Base-by-base conservation (phyloP, 768 basidiomycete species). In the Tephrocybe sp. region DNA sequence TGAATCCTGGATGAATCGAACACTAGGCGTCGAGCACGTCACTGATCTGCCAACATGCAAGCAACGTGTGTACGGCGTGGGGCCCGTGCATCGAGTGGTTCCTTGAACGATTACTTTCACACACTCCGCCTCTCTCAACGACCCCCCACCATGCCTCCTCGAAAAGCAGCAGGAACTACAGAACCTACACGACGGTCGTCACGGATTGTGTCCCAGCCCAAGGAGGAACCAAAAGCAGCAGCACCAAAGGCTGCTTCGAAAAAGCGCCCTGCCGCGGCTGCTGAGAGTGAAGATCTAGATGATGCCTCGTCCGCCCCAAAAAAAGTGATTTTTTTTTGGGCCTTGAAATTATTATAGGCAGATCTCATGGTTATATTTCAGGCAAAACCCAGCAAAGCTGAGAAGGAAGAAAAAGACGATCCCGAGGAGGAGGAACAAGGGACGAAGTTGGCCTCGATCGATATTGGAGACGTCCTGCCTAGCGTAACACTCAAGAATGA, bases 401-500 rank as follows among this genome's bases (percentile, higher is more conserved):
- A 55, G 43, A 61, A 52, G 24, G 60, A 61, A n/a, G n/a, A n/a
- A 37, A 58, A 58, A 25, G 56, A 40, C 21, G 51, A 39, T 19
- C 50, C 49, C 28, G 54, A 51, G 48, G 62, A 49, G 6, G 60
- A 53, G 40, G 63, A 59, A 26, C 59, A 58, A 34, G 59, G 52
- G 21, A 54, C 44, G 21, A 58, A 60, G 13, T 58, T 73, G 25
- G 59, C 67, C 24, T 44, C 67, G 1, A 76, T 95, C 53, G 77
- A 88, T 53, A 70, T 92, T 27, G 95, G 93, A 5, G 90, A 87
- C 53, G 68, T 70, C 25, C 71, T 97, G 36, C 92, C 92, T 2
- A 78, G 79, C 9, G 61, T 95, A 53, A 79, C 72, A 5, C 71
- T 98, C 52, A 86, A 92, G 71, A 91, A 92, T 64, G 90, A 97